Base-by-base conservation (phyloP, 768 basidiomycete species). In the Solioccasus polychromus region DNA sequence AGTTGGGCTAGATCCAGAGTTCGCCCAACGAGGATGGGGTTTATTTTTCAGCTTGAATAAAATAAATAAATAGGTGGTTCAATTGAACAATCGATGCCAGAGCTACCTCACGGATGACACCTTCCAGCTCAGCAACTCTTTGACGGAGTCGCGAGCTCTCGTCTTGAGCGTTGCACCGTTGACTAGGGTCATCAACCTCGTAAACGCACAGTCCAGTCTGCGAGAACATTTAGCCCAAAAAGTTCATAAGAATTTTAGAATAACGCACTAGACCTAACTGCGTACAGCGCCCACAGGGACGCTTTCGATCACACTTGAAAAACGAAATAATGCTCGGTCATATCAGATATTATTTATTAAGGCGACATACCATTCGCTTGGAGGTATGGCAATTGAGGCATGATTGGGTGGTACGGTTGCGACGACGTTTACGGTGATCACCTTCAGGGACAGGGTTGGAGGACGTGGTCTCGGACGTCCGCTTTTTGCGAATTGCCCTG, bases 171-270 rank as follows among this genome's bases (percentile, higher is more conserved):
- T 69, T 60, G 11, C 67, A 69, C 57, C 78, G 73, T 62, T 80
- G 77, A 48, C 64, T 78, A 20, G 83, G 83, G 55, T 88, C 85
- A 55, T 90, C 88, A 7, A 90, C 79, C 61, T 92, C 87, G 55
- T 92, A 92, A 9, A 90, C 83, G 59, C 88, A 92, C 4, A 88
- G 71, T 2, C 87, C 88, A 38, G 85, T 89, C 85, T 88, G 51
- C 34, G 28, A 31, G 17, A 38, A 11, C 20, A 15, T 41, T 51
- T 18, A 47, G 39, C 23, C 15, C 28, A n/a, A 17, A 36, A 53
- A 57, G 43, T 56, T 43, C 28, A 53, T 55, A 20, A 62, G 55
- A 44, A 63, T 52, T 42, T 61, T 52, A 45, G 55, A 53, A 25
- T 59, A 52, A 40, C 68, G 47, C 44, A 69, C 70, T 42, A 75